Base-by-base conservation (phyloP, 345 rosid species). In the Aquilaria sinensis region DNA sequence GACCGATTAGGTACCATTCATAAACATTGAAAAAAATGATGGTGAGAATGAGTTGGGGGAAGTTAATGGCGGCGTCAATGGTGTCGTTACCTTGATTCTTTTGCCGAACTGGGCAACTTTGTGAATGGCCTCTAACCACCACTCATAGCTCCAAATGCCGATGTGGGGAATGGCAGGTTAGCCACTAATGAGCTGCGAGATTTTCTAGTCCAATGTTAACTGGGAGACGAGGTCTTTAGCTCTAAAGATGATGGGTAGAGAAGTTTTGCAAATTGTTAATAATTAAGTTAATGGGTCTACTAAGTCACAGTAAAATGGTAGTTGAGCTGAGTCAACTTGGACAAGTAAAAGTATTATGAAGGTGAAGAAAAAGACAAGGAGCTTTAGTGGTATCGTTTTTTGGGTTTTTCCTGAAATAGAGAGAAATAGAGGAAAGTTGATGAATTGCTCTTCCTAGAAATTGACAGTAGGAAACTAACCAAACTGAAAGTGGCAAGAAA, bases 91-190 rank as follows among this genome's bases (percentile, higher is more conserved):
- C 47, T 60, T 69, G 71, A 86, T 72, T 43, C 98, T 97, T 4
- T 9, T 72, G 29, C 84, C 83, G 0, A 61, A 84, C 9, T 56
- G 56, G 57, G 97, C 63, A 47, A 88, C 88, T 5, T 97, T 94
- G 5, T 93, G 98, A n/a, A 93, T 72, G 11, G 94, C 94, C 79
- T 90, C 97, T 2, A 94, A 83, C 98, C 97, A 90, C 97, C 98
- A 93, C 63, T 93, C 79, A 55, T 88, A 93, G 9, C 68, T 75
- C 4, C 94, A 96, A 41, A 93, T 67, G 9, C 94, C 94, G 10
- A 93, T 87, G 9, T 94, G 66, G 0, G 94, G 87, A 63, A 92
- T 84, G 5, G 88, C 71, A 0, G 90, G 78, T 50, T 89, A 89
- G 32, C 87, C 52, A 75, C 83, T 88, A 37, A 72, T 97, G 2